Conservation (phyloP, 495 filamentous ascomycete species). For the Diplogelasinospora grovesii region DNA sequence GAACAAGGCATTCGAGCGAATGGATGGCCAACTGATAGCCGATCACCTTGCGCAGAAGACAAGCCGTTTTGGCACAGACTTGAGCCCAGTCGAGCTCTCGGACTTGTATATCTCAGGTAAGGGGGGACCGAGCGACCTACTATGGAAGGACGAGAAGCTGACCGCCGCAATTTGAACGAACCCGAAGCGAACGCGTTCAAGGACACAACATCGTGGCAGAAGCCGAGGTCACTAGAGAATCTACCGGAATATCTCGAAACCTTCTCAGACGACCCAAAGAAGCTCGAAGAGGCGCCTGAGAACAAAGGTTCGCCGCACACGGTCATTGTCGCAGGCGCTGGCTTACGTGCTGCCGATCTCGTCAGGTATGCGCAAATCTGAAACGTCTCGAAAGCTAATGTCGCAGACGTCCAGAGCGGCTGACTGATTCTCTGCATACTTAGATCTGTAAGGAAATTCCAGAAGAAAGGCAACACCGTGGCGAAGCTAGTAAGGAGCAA, state of each 20-base stretch:
- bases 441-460: conserved; percentile 69
- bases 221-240: conserved; percentile 56
- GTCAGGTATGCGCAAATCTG: conserved; percentile 52
- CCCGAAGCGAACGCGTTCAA: conserved; percentile 32
- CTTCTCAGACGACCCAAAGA: conserved; percentile 47
- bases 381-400: neutral
- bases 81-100: conserved; percentile 75
- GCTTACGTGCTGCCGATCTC: conserved; percentile 71
- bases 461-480: conserved; percentile 65
- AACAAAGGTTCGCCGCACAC: conserved; percentile 79
- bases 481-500: conserved; percentile 61
- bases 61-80: conserved; percentile 65
- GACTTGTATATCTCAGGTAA: conserved; percentile 77
- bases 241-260: conserved; percentile 71
- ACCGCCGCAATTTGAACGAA: no score
- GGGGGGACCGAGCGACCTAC: no score
- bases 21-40: conserved; percentile 76
- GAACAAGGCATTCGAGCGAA: conserved; percentile 70
- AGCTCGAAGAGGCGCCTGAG: conserved; percentile 56
- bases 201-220: conserved; percentile 69
- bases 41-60: conserved; percentile 79
- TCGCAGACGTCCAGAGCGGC: neutral
- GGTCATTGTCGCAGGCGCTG: conserved; percentile 71
- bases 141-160: no score
- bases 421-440: neutral